A percentile compares a stretch with the other conserved stretches of the same genome.
Evolutionary conservation across 345 rosid genomes (phyloP).

Genomic region (Salix viminalis): DNA sequence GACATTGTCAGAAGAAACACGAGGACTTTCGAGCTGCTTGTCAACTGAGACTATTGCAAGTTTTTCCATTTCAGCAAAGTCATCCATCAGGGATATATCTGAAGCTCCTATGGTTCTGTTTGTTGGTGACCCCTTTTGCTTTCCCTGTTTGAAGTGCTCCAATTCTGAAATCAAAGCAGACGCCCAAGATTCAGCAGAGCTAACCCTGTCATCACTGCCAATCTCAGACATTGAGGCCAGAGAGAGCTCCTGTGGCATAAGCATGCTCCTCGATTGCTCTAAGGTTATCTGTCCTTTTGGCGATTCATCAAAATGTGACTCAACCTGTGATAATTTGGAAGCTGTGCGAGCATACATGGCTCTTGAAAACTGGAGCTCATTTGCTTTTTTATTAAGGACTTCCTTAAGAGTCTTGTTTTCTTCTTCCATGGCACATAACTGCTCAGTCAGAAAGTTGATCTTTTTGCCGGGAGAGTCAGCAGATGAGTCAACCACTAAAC

Average conservation of each 20-base stretch:
- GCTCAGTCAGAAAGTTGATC: slow-evolving; percentile 53
- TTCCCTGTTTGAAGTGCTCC: slow-evolving; percentile 62
- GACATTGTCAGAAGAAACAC: slow-evolving; percentile 29
- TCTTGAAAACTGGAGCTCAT: slow-evolving; percentile 71
- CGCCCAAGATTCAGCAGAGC: slow-evolving; percentile 71
- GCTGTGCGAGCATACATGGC: slow-evolving; percentile 57
- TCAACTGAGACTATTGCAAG: slow-evolving; percentile 56
- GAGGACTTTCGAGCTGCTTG: slow-evolving; percentile 36
- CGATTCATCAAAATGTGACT: slow-evolving; percentile 53
- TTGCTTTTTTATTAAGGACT: slow-evolving; percentile 56
- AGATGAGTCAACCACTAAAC: slow-evolving; percentile 25
- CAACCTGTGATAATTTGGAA: slow-evolving; percentile 56
- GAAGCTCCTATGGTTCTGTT: slow-evolving; percentile 51
- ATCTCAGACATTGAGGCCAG: slow-evolving; percentile 59
- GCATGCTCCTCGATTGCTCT: slow-evolving; percentile 39
- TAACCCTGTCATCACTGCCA: slow-evolving; percentile 65
- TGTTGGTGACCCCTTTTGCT: slow-evolving; percentile 37
- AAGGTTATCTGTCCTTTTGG: slow-evolving; percentile 35
- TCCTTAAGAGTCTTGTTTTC: slow-evolving; percentile 74
- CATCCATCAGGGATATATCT: slow-evolving; percentile 87
- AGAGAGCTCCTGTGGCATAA: slow-evolving; percentile 43
- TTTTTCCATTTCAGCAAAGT: slow-evolving; percentile 93
- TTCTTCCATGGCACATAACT: slow-evolving; percentile 61
- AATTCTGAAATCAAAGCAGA: slow-evolving; percentile 68
- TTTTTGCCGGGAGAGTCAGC: slow-evolving; percentile 35